A percentile compares a stretch with the other conserved stretches of the same genome.
phyloP scores from a whole-genome alignment of 371 early-diverging fungal genomes.

The Parasitella parasitica region DNA sequence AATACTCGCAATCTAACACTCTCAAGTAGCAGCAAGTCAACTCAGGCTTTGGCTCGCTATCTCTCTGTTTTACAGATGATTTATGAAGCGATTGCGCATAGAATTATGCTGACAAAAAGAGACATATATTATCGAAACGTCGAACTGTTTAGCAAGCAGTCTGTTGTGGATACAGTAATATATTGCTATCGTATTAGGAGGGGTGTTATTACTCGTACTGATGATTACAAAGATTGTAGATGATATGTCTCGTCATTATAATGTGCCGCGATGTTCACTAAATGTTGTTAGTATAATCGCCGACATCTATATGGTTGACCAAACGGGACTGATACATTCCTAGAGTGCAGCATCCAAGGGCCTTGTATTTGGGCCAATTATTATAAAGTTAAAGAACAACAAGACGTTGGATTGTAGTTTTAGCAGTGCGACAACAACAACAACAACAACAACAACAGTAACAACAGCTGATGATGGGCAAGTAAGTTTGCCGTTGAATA shows the following conservation, averaged over 20 bases:
- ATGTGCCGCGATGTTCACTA: slow-evolving; percentile 39
- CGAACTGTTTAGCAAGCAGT: slow-evolving; percentile 33
- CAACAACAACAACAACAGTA: no score
- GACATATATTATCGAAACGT: slow-evolving; percentile 50
- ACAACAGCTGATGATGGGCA: slow-evolving; percentile 21
- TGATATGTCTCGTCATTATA: slow-evolving; percentile 33
- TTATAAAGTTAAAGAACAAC: slow-evolving; percentile 32
- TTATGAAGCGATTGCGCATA: slow-evolving; percentile 39
- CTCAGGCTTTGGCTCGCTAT: slow-evolving; percentile 26
- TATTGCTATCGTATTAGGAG: not conserved
- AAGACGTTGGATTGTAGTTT: slow-evolving; percentile 31
- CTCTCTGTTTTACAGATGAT: slow-evolving; percentile 41
- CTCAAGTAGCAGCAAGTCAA: not conserved
- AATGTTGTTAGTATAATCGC: slow-evolving; percentile 33
- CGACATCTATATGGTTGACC: no score
- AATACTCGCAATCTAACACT: not conserved
- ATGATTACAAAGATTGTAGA: slow-evolving; percentile 31
- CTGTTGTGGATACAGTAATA: slow-evolving; percentile 33
- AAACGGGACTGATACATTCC: not conserved
- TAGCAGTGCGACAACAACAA: not conserved
- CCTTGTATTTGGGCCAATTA: slow-evolving; percentile 38
- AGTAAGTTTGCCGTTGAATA: slow-evolving; percentile 15
- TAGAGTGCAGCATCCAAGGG: slow-evolving; percentile 50
- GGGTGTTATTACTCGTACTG: no score
- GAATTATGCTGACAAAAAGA: slow-evolving; percentile 41